Evolutionary conservation across 805 yeast genomes (phyloP).

Genomic region (Peterozyma xylosa): DNA sequence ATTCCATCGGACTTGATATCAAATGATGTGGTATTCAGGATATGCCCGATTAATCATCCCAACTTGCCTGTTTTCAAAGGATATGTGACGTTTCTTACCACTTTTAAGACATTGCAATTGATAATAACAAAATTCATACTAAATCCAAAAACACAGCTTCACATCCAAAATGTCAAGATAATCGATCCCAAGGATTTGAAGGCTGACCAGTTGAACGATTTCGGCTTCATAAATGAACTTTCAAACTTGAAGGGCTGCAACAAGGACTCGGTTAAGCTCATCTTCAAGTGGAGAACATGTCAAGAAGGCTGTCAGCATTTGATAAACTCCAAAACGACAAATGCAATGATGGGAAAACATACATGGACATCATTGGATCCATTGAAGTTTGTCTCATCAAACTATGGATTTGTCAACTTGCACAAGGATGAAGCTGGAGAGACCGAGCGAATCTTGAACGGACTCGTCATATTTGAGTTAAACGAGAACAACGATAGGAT

Average conservation of each 20-base stretch:
- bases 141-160: constrained; percentile 44
- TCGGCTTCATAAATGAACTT: not conserved
- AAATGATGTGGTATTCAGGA: constrained; percentile 38
- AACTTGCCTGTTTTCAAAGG: constrained; percentile 53
- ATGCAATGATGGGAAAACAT: constrained; percentile 31
- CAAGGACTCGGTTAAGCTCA: constrained; percentile 37
- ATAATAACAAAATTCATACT: constrained; percentile 48
- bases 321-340: constrained; percentile 22
- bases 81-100: constrained; percentile 43
- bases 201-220: not conserved
- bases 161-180: constrained; percentile 33
- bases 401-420: constrained; percentile 25
- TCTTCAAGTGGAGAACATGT: constrained; percentile 53
- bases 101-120: constrained; percentile 49
- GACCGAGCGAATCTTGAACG: constrained; percentile 34
- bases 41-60: constrained; percentile 49
- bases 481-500: constrained; percentile 47
- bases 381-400: constrained; percentile 5
- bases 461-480: constrained; percentile 61
- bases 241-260: constrained; percentile 20
- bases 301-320: constrained; percentile 43
- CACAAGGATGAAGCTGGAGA: constrained; percentile 15
- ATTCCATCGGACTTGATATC: constrained; percentile 34
- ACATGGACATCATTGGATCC: constrained; percentile 28
- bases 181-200: constrained; percentile 16